Percentiles rank a stretch among this genome's conserved stretches.
Evolutionary conservation across 1,284 basidiomycete genomes (phyloP).

Genomic region (Cutaneotrichosporon curvatum): DNA sequence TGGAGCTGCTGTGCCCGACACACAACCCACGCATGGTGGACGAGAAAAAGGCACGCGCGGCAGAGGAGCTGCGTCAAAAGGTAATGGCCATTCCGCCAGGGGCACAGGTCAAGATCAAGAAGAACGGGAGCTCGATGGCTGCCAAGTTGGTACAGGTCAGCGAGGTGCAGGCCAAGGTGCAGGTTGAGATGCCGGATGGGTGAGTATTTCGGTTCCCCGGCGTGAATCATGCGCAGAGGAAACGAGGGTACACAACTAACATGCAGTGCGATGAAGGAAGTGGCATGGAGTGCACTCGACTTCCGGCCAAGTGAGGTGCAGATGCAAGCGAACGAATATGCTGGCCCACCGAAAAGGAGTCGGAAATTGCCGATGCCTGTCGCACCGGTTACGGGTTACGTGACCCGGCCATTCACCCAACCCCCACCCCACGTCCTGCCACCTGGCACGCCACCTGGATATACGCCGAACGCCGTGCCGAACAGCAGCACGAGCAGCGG

Average conservation of each 20-base stretch:
- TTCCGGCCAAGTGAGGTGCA: conserved; percentile 8
- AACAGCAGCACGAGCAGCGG: too few species aligned
- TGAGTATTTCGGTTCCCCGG: not conserved
- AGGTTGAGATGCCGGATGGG: conserved; percentile 48
- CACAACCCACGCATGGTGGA: conserved; percentile 66
- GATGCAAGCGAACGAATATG: conserved; percentile 19
- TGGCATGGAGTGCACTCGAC: conserved; percentile 14
- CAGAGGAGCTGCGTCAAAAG: conserved; percentile 52
- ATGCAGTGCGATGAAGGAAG: not conserved
- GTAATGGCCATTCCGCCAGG: conserved; percentile 61
- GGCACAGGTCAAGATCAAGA: conserved; percentile 69
- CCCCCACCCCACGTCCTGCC: not conserved
- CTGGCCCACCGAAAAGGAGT: conserved; percentile 13
- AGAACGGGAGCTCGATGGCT: conserved; percentile 56
- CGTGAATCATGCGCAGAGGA: too few species aligned
- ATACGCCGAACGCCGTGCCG: too few species aligned
- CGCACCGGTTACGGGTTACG: too few species aligned
- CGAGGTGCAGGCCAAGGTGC: conserved; percentile 60
- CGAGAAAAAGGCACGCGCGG: conserved; percentile 57
- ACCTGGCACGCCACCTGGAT: too few species aligned
- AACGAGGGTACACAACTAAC: not conserved
- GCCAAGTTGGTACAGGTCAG: conserved; percentile 64
- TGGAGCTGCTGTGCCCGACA: conserved; percentile 66
- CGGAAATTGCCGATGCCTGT: conserved; percentile 5
- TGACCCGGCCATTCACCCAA: conserved; percentile 1